Conservation (phyloP, 257 asterid genomes). For the Schizonepeta tenuifolia region DNA sequence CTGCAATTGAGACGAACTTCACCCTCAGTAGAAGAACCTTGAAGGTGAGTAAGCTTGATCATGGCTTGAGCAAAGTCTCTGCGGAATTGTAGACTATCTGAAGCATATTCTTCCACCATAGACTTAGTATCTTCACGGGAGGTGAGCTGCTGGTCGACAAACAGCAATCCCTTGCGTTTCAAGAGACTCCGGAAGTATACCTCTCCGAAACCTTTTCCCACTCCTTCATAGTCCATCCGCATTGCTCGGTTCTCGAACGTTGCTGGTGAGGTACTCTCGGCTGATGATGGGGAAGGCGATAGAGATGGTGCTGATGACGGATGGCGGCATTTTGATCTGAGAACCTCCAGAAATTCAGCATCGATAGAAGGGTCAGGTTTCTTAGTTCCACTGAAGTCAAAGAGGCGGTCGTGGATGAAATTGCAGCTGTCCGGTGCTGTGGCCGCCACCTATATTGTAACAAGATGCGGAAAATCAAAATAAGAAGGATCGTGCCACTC, state of each 20-base stretch:
- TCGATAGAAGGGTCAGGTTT: constrained; percentile 67
- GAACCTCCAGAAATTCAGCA: constrained; percentile 51
- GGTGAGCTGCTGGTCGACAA: constrained; percentile 76
- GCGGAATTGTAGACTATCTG: constrained; percentile 53
- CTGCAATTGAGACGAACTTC: constrained; percentile 66
- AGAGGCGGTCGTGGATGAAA: constrained; percentile 57
- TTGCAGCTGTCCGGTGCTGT: no score
- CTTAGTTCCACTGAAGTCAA: constrained; percentile 48
- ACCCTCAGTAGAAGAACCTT: constrained; percentile 51
- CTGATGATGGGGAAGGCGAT: no score
- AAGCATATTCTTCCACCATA: constrained; percentile 75
- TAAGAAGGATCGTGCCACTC: no score
- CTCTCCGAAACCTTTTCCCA: constrained; percentile 60
- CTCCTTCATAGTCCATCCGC: constrained; percentile 80
- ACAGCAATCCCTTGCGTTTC: constrained; percentile 60
- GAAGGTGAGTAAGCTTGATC: constrained; percentile 71
- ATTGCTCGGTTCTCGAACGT: constrained; percentile 41
- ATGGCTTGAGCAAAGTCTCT: constrained; percentile 64
- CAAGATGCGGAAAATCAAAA: no score
- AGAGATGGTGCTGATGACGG: no score
- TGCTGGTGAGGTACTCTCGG: no score
- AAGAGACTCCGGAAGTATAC: constrained; percentile 67
- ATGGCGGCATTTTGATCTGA: constrained; percentile 57
- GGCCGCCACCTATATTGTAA: constrained; percentile 21
- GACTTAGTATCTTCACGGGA: constrained; percentile 44